Base-by-base conservation (phyloP, 192 early-diverging fungal genomes). In the Pilaira anomala region DNA sequence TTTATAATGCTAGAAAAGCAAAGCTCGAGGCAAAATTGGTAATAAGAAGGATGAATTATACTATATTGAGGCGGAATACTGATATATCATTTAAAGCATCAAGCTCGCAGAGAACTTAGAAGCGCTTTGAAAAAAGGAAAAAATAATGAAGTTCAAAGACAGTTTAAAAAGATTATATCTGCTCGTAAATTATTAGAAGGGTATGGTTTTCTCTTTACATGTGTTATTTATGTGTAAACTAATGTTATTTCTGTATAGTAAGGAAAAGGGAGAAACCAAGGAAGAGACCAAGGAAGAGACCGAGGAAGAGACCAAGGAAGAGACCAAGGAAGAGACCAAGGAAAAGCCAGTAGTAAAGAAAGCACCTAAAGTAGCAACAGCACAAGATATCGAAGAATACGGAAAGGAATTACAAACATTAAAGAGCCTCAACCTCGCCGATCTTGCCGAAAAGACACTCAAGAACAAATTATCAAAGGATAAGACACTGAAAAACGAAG, bases 21-120 rank as follows among this genome's bases (percentile, higher is more conserved):
- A 75, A 75, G 14, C 36, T 75, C 19, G 53, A 75, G 22, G 33
- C 49, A 0, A 75, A 75, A 41, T 26, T 69, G 64, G 73, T 75
- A 63, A 69, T 7, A 29, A 25, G 22, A 29, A 19, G 12, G 18
- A 44, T 26, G 0, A 24, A 13, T 24, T 18, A 33, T 11, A 24
- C 29, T 9, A n/a, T n/a, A n/a, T n/a, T n/a, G n/a, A n/a, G n/a
- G n/a, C n/a, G n/a, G n/a, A 13, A 7, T 22, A 22, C 30, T 22
- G 26, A 28, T 44, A 48, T 3, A 25, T 13, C 5, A 21, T 25
- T 7, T 45, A 2, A 53, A 75, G 73, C 66, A 63, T 36, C 73
- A 75, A 25, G 53, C 59, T 19, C 41, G 24, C 24, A 69, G 67
- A 28, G 73, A 75, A 18, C 3, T 70, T 2, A 44, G 44, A 11